Conservation (phyloP, 768 basidiomycete species). For the Suillus subaureus region DNA sequence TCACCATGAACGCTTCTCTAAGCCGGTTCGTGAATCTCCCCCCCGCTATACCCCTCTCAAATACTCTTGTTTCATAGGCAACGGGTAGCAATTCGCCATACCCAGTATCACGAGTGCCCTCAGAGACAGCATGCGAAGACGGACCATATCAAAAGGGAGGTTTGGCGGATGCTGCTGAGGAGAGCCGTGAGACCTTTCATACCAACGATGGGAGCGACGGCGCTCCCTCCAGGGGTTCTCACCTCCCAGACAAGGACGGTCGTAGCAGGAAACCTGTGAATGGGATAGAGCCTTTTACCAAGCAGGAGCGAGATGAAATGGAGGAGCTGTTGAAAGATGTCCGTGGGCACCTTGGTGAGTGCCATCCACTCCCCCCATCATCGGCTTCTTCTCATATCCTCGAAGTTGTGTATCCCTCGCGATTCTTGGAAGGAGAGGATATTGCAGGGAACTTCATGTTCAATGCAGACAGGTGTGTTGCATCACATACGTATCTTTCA, state of each 20-base stretch:
- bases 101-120: constrained; percentile 57
- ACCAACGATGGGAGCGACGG: constrained; percentile 25
- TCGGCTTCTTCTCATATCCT: background rate
- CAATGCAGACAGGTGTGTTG: constrained; percentile 74
- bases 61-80: constrained; percentile 36
- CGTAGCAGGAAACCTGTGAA: constrained; percentile 41
- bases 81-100: constrained; percentile 44
- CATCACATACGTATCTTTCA: background rate
- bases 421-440: constrained; percentile 94
- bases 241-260: constrained; percentile 40
- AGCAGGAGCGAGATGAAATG: constrained; percentile 88
- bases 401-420: constrained; percentile 81
- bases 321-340: constrained; percentile 75
- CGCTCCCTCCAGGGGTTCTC: constrained; percentile 21
- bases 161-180: constrained; percentile 9
- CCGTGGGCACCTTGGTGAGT: constrained; percentile 84
- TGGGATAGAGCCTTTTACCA: constrained; percentile 73
- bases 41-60: background rate
- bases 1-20: constrained; percentile 74
- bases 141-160: constrained; percentile 16
- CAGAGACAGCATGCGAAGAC: constrained; percentile 52
- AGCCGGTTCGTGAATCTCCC: constrained; percentile 49
- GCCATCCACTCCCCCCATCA: background rate
- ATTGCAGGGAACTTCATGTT: constrained; percentile 91
- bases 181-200: constrained; percentile 20